These are phyloP conservation scores for Phalaenopsis equestris DNA, from an alignment of 106 monocot species.

Conservation along the genomic window DNA sequence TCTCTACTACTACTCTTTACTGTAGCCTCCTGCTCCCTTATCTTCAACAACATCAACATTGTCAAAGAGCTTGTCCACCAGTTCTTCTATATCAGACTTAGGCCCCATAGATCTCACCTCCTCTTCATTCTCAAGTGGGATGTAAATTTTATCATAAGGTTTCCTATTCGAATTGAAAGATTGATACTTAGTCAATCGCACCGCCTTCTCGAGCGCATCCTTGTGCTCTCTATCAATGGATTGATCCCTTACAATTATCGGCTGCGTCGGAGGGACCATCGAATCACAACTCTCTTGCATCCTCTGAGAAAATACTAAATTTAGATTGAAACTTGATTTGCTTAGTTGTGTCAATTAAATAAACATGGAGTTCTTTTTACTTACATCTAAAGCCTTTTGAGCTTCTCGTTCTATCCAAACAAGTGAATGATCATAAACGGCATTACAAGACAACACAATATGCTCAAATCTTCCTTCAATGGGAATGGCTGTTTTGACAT, in stretches of 20 bases:
- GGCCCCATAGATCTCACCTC: not conserved
- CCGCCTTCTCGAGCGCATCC: constrained; percentile 1
- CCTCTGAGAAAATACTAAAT: not conserved
- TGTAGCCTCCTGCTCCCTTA: not conserved
- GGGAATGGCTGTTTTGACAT: constrained; percentile 48
- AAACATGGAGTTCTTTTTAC: not conserved
- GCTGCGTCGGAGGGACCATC: constrained; percentile 6
- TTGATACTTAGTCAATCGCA: not conserved
- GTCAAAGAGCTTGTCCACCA: not conserved
- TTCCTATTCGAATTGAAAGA: not conserved
- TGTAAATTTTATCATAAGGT: not conserved
- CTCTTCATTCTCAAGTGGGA: not conserved
- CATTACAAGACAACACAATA: constrained; percentile 59
- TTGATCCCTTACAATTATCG: constrained; percentile 5
- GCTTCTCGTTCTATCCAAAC: constrained; percentile 65
- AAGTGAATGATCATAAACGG: constrained; percentile 58
- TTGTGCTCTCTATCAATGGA: not conserved
- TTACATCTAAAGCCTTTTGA: constrained; percentile 55
- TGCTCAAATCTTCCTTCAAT: constrained; percentile 56
- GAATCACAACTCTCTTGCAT: not conserved
- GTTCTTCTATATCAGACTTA: constrained; percentile 1
- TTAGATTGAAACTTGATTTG: not conserved
- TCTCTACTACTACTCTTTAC: not conserved
- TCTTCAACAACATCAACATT: not conserved
- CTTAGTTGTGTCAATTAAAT: not conserved